Base-by-base conservation (phyloP, 495 filamentous ascomycete genomes). In the Xylaria acuta region DNA sequence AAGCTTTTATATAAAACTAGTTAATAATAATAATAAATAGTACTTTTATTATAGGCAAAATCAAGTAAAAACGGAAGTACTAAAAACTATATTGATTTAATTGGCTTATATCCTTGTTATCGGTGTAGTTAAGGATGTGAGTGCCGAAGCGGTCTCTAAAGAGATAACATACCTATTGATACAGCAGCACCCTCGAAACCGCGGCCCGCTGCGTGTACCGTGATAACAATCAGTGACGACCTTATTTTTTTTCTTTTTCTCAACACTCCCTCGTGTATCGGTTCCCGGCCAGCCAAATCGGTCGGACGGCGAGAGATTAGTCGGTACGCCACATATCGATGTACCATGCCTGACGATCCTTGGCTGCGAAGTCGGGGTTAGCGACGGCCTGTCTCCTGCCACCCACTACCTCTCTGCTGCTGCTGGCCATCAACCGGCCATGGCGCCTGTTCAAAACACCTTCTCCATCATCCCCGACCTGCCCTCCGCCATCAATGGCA, bases 391-490 rank as follows among this genome's bases (percentile, higher is more conserved):
- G 47, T 18, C 64, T 36, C 59, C 36, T 5, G n/a, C 34, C 36
- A 12, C 2, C 20, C 20, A 51, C 30, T n/a, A 36, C 30, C 14
- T 30, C 25, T 58, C 6, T 16, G 38, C 14, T 51, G 63, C 43
- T 11, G 25, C 27, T 20, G 16, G 30, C 16, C 22, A 41, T 40
- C 3, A 62, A 16, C 14, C 20, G 22, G 27, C 43, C 22, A 77
- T 77, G 76, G 69, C 77, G 67, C 74, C 74, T 30, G 71, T 76
- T 64, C 79, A 81, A 59, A 77, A 75, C 27, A 81, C 73, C 34
- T 80, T 81, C 68, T 75, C 73, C 45, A 73, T 81, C 40, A 74
- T 81, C 40, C 78, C 79, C 38, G 73, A 79, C 62, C 56, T 73
- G 27, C 73, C 73, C 4, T 72, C 76, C 41, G 74, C 74, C 36